Evolutionary conservation across 1,284 basidiomycete genomes (phyloP).

Genomic region (Cutaneotrichosporon sp.): DNA sequence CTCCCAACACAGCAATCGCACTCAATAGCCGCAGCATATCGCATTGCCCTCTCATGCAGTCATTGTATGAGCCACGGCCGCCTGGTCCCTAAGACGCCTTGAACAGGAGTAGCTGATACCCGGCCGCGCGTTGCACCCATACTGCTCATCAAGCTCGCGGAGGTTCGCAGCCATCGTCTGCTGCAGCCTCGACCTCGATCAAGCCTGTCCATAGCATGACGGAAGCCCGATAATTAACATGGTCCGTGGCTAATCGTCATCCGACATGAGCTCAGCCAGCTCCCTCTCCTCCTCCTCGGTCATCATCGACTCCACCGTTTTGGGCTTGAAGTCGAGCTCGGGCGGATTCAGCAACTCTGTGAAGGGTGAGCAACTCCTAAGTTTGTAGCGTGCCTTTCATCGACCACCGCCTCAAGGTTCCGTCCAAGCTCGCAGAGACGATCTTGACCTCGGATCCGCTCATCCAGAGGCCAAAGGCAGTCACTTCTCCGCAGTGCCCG

Average conservation of each 20-base stretch:
- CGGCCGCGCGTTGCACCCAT: no score
- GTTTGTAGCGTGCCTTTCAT: constrained; percentile 61
- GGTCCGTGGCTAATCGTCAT: constrained; percentile 44
- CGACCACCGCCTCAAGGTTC: constrained; percentile 79
- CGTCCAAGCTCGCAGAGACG: constrained; percentile 77
- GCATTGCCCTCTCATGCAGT: neutral
- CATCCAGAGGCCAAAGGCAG: constrained; percentile 70
- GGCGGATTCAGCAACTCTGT: constrained; percentile 45
- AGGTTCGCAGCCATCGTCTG: no score
- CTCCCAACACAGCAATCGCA: no score
- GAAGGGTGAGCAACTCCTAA: neutral
- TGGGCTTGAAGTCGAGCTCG: constrained; percentile 31
- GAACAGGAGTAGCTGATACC: neutral
- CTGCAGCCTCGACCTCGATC: no score
- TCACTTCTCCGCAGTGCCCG: constrained; percentile 85
- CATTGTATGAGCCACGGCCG: neutral
- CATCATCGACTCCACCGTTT: constrained; percentile 31
- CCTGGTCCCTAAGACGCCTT: neutral
- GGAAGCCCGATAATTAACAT: no score
- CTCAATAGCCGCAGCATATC: neutral
- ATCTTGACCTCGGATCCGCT: constrained; percentile 61
- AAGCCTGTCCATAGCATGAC: no score
- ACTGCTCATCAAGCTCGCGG: no score
- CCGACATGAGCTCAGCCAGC: constrained; percentile 73
- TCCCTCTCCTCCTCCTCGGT: constrained; percentile 59